Evolutionary conservation across 805 yeast genomes (phyloP), one percentile per base, ranked within the genome.

Genomic region (Cyberlindnera meyerae): DNA sequence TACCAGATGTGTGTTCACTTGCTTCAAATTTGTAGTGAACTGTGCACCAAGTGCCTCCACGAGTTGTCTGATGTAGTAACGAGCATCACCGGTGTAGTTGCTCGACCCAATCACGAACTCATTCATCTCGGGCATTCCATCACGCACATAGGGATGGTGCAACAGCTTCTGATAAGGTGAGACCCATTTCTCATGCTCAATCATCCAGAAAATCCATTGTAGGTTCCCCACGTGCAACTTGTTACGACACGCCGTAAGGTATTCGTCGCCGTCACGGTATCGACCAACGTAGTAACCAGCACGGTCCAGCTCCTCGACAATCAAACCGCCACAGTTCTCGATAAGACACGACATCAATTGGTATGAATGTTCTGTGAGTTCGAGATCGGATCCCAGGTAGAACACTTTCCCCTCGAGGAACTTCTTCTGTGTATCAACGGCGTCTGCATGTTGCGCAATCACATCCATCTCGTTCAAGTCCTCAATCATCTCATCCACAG

Each of bases 41-140:
- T 61, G 61, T 0, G 90, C 97, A 3, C 97, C 97, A 50, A 86
- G 54, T 1, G 81, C 66, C 15, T 66, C 65, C 4, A 82, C 74
- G 11, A 90, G 62, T 31, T 68, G 68, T 36, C 79, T 77, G 24
- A 93, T 60, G 49, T 86, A 90, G 26, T 66, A 62, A 29, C 98
- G 63, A 1, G 95, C 83, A 52, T 83, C 93, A 0, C 97, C 97
- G 16, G 82, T 73, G 53, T 84, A 88, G 50, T 87, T 86, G 0
- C 96, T 80, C 4, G 85, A 73, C 8, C 87, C 70, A 9, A 87
- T 72, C 4, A 68, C 62, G 26, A 77, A 57, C n/a, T 71, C 68
- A 12, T 62, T 61, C 66, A 82, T 73, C 5, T 68, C 76, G 2
- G 71, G 64, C 3, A 86, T 48, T 0, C 77, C 77, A 1, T 56